Evolutionary conservation across 352 stramenopile genomes (phyloP).

Genomic region (Pythium vanterpoolii): DNA sequence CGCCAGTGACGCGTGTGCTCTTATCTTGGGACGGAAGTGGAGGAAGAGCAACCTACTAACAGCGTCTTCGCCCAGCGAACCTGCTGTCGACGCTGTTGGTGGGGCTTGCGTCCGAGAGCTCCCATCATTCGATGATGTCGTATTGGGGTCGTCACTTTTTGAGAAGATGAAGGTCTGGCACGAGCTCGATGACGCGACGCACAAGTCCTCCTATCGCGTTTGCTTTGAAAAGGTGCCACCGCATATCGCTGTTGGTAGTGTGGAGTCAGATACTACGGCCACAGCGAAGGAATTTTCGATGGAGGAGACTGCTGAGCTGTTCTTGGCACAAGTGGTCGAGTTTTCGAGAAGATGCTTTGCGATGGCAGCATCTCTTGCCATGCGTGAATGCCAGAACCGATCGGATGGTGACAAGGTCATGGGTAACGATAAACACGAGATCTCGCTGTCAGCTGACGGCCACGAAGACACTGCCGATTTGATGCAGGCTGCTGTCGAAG

Average conservation of each 20-base stretch:
- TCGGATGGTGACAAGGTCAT: not conserved
- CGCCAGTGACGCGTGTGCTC: slow-evolving; percentile 53
- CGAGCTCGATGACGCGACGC: slow-evolving; percentile 15
- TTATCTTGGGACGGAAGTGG: slow-evolving; percentile 42
- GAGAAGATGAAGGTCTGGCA: slow-evolving; percentile 57
- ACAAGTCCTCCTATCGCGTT: slow-evolving; percentile 20
- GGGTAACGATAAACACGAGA: not conserved
- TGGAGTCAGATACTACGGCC: not conserved
- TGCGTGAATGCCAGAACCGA: not conserved
- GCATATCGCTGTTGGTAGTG: too few relatives aligned
- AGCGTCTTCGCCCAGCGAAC: not conserved
- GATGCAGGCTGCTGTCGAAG: slow-evolving; percentile 35
- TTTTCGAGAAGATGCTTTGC: slow-evolving; percentile 60
- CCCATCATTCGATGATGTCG: slow-evolving; percentile 39
- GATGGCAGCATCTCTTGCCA: slow-evolving; percentile 51
- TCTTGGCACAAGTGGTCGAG: slow-evolving; percentile 55
- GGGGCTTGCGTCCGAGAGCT: not conserved
- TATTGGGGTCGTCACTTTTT: slow-evolving; percentile 45
- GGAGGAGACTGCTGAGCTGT: slow-evolving; percentile 40
- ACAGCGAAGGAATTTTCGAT: slow-evolving; percentile 27
- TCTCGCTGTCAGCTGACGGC: not conserved
- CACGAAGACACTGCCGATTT: slow-evolving; percentile 4
- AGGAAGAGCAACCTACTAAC: slow-evolving; percentile 7
- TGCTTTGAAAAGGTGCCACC: not conserved
- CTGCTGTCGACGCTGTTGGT: too few relatives aligned